Base-by-base conservation (phyloP, 805 yeast genomes). In the Metschnikowia reukaufii region DNA sequence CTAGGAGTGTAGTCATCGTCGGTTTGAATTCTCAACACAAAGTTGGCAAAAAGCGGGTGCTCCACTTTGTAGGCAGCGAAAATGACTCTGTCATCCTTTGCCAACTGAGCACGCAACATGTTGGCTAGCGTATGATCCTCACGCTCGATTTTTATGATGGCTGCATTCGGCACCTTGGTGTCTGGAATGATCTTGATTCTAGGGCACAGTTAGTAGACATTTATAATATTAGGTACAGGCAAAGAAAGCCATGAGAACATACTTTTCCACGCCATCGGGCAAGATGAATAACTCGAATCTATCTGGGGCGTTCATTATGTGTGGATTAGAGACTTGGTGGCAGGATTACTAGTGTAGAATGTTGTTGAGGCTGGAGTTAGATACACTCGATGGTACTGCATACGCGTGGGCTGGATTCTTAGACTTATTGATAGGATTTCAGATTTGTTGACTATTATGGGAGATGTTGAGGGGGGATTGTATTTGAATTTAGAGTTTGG, bases 121-220 rank as follows among this genome's bases (percentile, higher is more conserved):
- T 94, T 94, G 21, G 96, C 99, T 49, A 94, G 75, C 3, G 99
- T 94, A 64, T 94, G 99, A 66, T 94, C 99, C 67, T 94, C 99
- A 64, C 96, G 85, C 67, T 94, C 98, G 57, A 94, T 89, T 52
- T 88, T 89, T 56, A 94, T 79, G 50, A 91, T 81, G 39, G 96
- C 91, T 37, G 98, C 95, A 65, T 94, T 94, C 18, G 98, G 96
- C 30, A 92, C 94, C 60, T 91, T 87, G 47, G 95, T 83, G 69
- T 94, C 99, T 6, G 97, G 97, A 25, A 90, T 86, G 45, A 94
- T 83, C 51, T 84, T 83, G 51, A 94, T 77, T 66, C 88, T 84
- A 43, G 47, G 23, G 13, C 10, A 10, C 20, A 9, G 61, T 62
- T 62, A 57, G 63, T 51, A 45, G 12, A 16, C 23, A 18, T 18